Conservation (phyloP, 2,329 filamentous ascomycete genomes). For the Botrytis galanthina region DNA sequence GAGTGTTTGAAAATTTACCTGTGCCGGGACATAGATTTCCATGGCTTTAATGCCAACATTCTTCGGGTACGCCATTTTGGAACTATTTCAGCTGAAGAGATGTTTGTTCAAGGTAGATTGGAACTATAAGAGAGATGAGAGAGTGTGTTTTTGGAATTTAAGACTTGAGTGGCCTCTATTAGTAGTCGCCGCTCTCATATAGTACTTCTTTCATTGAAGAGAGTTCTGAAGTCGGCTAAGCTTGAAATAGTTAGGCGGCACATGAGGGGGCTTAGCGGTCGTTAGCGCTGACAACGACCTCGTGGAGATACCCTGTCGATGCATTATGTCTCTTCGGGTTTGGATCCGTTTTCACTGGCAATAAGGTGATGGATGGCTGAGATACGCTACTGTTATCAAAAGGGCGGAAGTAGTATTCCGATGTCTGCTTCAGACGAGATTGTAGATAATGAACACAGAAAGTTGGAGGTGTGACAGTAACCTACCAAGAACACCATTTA, state of each 20-base stretch:
- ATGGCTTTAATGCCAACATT: conserved; percentile 93
- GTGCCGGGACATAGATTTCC: conserved; percentile 82
- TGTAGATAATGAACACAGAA: neutral
- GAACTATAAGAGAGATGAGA: neutral
- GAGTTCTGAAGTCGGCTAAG: neutral
- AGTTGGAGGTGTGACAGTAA: neutral
- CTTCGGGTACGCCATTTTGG: conserved; percentile 59
- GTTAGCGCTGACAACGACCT: neutral
- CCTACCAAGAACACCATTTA: neutral
- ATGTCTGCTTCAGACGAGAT: neutral
- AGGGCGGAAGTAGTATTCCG: neutral
- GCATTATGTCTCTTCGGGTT: neutral
- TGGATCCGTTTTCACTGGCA: neutral
- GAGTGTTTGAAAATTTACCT: conserved; percentile 55
- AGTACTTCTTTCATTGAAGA: neutral
- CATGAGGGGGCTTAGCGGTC: neutral
- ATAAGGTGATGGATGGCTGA: neutral
- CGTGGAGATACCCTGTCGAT: neutral
- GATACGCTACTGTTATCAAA: neutral
- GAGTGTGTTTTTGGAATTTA: neutral
- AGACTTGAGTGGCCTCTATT: neutral
- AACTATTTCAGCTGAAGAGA: neutral
- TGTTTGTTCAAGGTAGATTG: neutral
- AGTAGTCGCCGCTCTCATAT: neutral
- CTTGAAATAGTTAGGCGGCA: neutral